These are phyloP conservation scores for Colletotrichum sp. DNA, from an alignment of 2,329 filamentous ascomycete genomes.

Conservation along the genomic window DNA sequence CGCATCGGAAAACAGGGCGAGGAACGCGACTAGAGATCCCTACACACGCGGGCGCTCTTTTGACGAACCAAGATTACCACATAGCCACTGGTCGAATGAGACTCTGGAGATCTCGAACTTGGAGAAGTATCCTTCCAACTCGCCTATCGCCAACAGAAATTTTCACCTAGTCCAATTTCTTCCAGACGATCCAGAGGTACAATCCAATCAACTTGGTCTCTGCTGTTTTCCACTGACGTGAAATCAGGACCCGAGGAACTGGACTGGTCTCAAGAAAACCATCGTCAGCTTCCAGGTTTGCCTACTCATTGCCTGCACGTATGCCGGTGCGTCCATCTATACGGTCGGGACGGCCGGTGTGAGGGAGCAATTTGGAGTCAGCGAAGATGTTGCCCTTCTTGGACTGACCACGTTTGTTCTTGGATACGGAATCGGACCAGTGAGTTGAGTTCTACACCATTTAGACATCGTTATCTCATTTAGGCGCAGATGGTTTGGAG, in stretches of 20 bases:
- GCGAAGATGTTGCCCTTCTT: conserved; percentile 73
- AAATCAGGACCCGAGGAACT: conserved; percentile 80
- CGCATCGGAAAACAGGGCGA: not conserved
- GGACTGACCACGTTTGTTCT: conserved; percentile 79
- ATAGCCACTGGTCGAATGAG: not conserved
- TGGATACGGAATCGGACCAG: conserved; percentile 74
- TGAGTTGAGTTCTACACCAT: not conserved
- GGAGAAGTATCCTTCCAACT: not conserved
- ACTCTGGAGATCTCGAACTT: not conserved
- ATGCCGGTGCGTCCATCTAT: conserved; percentile 62
- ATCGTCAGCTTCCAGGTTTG: conserved; percentile 64
- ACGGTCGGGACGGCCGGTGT: conserved; percentile 76
- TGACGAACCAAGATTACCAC: not conserved
- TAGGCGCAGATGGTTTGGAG: conserved; percentile 15
- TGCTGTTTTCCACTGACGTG: not conserved
- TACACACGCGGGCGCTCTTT: not conserved
- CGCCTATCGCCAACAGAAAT: not conserved
- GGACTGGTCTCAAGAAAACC: conserved; percentile 61
- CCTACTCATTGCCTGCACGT: conserved; percentile 42
- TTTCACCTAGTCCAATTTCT: conserved; percentile 16
- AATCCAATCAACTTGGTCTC: rapidly evolving
- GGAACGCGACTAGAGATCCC: not conserved
- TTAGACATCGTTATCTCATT: not conserved
- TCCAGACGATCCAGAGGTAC: conserved; percentile 15
- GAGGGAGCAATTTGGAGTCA: conserved; percentile 67